Evolutionary conservation across 2,329 filamentous ascomycete species (phyloP).

Genomic region (Aspergillus calidoustus): DNA sequence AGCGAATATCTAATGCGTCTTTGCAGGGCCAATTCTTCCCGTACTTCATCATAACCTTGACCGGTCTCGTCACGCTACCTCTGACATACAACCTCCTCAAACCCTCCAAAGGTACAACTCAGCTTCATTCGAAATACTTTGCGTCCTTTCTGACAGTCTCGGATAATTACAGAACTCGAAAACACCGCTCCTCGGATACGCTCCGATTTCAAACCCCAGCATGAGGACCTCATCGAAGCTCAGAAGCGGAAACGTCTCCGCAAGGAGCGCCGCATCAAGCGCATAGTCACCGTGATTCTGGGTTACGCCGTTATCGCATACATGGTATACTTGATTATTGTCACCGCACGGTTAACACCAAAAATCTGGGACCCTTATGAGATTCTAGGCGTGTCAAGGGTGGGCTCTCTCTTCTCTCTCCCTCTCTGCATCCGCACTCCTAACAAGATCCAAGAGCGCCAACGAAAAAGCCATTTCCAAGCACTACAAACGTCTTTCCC

Average conservation of each 20-base stretch:
- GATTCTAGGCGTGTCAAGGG: slow-evolving; percentile 83
- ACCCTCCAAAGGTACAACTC: slow-evolving; percentile 66
- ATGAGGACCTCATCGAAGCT: slow-evolving; percentile 81
- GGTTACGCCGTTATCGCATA: slow-evolving; percentile 85
- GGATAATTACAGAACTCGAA: slow-evolving; percentile 63
- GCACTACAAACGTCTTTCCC: slow-evolving; percentile 83
- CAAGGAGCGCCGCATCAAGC: slow-evolving; percentile 86
- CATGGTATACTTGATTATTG: slow-evolving; percentile 89
- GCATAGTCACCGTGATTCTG: slow-evolving; percentile 72
- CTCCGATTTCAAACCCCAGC: slow-evolving; percentile 77
- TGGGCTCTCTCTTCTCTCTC: slow-evolving; percentile 46
- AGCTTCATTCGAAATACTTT: background rate
- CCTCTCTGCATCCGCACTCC: background rate
- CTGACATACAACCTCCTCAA: slow-evolving; percentile 87
- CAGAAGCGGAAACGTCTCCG: slow-evolving; percentile 87
- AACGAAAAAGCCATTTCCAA: slow-evolving; percentile 91
- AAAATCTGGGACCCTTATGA: slow-evolving; percentile 98
- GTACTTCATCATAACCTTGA: slow-evolving; percentile 94
- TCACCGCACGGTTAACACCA: slow-evolving; percentile 70
- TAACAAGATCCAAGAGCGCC: slow-evolving; percentile 64
- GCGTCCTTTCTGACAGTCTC: background rate
- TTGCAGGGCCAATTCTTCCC: slow-evolving; percentile 92
- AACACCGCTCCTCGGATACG: slow-evolving; percentile 81
- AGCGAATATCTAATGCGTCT: background rate
- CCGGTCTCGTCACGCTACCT: slow-evolving; percentile 83